A percentile compares a stretch with the other conserved stretches of the same genome.
phyloP scores from a whole-genome alignment of 2,329 filamentous ascomycete genomes.

The Penicillium sp. region DNA sequence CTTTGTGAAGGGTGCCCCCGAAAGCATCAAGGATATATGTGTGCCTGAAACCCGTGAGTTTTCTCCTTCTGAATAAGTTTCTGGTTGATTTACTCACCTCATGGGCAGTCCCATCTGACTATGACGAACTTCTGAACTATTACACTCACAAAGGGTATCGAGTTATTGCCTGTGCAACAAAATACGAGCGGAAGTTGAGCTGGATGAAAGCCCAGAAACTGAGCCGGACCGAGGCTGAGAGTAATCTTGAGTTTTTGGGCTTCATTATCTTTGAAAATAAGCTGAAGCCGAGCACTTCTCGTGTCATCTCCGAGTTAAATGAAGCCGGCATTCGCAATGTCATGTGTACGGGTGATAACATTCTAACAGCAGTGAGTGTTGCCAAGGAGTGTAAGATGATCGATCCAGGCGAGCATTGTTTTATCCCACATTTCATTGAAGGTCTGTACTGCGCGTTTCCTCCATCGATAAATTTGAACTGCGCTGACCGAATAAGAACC shows the following conservation, averaged over 20 bases:
- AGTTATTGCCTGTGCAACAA: conserved; percentile 92
- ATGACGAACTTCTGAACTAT: conserved; percentile 81
- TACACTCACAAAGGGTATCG: conserved; percentile 97
- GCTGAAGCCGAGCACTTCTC: conserved; percentile 81
- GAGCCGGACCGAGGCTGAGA: conserved; percentile 81
- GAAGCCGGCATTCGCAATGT: conserved; percentile 82
- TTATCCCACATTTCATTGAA: conserved; percentile 83
- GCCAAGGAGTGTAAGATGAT: conserved; percentile 86
- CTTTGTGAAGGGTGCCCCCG: conserved; percentile 94
- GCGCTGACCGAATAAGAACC: conserved; percentile 54
- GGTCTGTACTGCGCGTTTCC: conserved; percentile 47
- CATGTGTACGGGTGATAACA: conserved; percentile 99
- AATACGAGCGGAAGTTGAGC: conserved; percentile 80
- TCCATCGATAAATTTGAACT: background rate
- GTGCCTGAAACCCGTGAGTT: conserved; percentile 71
- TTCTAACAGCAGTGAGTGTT: conserved; percentile 93
- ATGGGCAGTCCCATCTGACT: conserved; percentile 72
- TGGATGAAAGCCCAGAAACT: conserved; percentile 97
- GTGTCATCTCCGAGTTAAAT: conserved; percentile 77
- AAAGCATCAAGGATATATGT: conserved; percentile 95
- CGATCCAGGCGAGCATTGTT: conserved; percentile 79
- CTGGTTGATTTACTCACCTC: conserved; percentile 2
- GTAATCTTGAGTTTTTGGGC: conserved; percentile 79
- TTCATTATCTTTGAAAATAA: conserved; percentile 99
- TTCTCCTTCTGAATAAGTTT: too few relatives aligned